Evolutionary conservation across 2,329 filamentous ascomycete species (phyloP).

Genomic region (Mycocentrospora acerina): DNA sequence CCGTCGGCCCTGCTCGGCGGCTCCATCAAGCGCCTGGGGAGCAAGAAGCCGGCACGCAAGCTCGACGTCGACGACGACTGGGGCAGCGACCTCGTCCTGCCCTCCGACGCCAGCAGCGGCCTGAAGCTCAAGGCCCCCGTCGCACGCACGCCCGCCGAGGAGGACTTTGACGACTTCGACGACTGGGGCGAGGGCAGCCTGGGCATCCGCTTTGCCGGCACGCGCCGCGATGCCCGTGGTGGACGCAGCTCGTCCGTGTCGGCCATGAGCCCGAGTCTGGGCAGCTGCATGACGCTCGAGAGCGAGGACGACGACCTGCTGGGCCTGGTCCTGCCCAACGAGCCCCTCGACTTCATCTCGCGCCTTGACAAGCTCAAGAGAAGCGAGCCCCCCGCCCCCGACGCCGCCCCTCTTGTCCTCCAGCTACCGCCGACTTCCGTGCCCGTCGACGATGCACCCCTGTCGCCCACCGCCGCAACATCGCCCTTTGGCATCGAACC

Average conservation of each 20-base stretch:
- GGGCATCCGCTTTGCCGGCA: constrained; percentile 86
- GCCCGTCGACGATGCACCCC: constrained; percentile 7
- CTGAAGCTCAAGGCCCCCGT: constrained; percentile 47
- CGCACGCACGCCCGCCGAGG: constrained; percentile 47
- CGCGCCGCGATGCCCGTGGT: constrained; percentile 74
- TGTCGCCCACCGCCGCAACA: constrained; percentile 17
- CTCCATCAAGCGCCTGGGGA: constrained; percentile 85
- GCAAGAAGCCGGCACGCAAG: constrained; percentile 48
- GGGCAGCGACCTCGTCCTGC: constrained; percentile 53
- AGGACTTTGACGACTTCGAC: constrained; percentile 78
- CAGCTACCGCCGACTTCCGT: constrained; percentile 36
- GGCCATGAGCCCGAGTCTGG: constrained; percentile 86
- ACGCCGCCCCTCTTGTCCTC: no score
- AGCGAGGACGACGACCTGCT: constrained; percentile 93
- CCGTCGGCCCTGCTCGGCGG: constrained; percentile 87
- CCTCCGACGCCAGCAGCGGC: constrained; percentile 34
- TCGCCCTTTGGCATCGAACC: background rate
- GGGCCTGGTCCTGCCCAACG: constrained; percentile 81
- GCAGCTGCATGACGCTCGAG: constrained; percentile 86
- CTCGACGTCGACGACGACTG: constrained; percentile 53
- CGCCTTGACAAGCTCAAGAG: constrained; percentile 72
- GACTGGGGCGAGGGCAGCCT: constrained; percentile 94
- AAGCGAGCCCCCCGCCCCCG: constrained; percentile 37
- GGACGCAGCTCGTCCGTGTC: constrained; percentile 84
- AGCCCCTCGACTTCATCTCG: constrained; percentile 79